Evolutionary conservation across 1,284 basidiomycete species (phyloP), one percentile per base, ranked within the genome.

Genomic region (Neonothopanus nambi): DNA sequence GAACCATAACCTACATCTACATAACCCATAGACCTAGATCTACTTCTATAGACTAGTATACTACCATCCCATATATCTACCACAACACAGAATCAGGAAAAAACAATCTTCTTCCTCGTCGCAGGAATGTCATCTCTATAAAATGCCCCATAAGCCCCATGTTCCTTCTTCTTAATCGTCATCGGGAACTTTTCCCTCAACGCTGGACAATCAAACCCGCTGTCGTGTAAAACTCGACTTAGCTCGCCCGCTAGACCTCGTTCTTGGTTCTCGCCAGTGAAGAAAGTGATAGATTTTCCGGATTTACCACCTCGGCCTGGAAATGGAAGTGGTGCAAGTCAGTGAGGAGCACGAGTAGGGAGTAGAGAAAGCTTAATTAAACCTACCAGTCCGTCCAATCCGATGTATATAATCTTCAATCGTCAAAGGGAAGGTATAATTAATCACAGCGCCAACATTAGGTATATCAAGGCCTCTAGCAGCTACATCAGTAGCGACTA

Each of bases 401-500:
- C 97, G 89, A 74, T 99, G 96, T 57, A 99, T 89, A 68, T 98
- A 99, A 75, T 98, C 86, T 74, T 95, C 94, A 45, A 96, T 88
- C 0, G 93, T 98, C 61, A 99, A 76, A 15, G 97, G 97, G 79
- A 99, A 99, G 8, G 94, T 98, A 65, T 98, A 97, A 74, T 97
- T 97, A 66, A 95, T 84, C 35, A 95, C 93, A 28, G 88, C 82
- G 44, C 87, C 91, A 35, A 99, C 97, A 66, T 97, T 91, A 3
- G 97, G 95, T 63, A 99, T 98, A 75, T 99, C 96, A 57, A 99
- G 76, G 17, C 96, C 97, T 58, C 96, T 84, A 21, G 96, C 95
- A 1, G 97, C 97, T 3, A 99, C 96, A 68, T 99, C 96, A 7
- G 96, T 99, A 3, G 97, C 97, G 24, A 99, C 96, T 55, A 99